A percentile compares a stretch with the other conserved stretches of the same genome.
These are phyloP conservation scores for Yamadazyma sp. DNA, from an alignment of 1,139 yeast genomes.

Conservation along the genomic window DNA sequence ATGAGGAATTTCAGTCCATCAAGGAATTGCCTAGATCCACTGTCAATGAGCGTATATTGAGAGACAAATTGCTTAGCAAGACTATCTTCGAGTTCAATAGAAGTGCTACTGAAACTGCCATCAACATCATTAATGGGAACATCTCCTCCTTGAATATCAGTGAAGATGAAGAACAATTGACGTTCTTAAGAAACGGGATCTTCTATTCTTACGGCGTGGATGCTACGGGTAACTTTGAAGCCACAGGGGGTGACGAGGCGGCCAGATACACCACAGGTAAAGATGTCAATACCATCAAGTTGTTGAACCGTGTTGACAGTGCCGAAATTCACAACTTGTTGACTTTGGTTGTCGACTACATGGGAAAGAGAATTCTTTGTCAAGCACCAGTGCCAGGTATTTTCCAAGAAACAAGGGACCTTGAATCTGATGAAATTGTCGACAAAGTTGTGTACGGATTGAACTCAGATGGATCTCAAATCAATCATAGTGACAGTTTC, in stretches of 20 bases:
- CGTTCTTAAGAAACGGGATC: constrained; percentile 78
- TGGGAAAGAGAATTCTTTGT: constrained; percentile 84
- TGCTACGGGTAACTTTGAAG: constrained; percentile 64
- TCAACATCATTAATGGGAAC: constrained; percentile 72
- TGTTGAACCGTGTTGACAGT: constrained; percentile 66
- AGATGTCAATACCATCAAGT: constrained; percentile 73
- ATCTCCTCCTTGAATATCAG: constrained; percentile 77
- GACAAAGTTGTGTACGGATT: constrained; percentile 74
- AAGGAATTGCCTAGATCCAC: constrained; percentile 63
- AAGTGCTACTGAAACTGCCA: constrained; percentile 78
- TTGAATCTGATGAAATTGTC: constrained; percentile 27
- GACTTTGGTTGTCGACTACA: constrained; percentile 83
- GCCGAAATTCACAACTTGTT: constrained; percentile 68
- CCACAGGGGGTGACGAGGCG: constrained; percentile 80
- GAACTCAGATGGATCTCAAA: constrained; percentile 57
- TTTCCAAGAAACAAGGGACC: constrained; percentile 47
- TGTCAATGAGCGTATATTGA: constrained; percentile 66
- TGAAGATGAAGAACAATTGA: constrained; percentile 59
- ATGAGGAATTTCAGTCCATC: constrained; percentile 83
- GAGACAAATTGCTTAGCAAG: constrained; percentile 75
- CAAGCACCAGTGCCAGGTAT: constrained; percentile 99
- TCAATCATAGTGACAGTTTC: constrained; percentile 51
- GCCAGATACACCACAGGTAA: constrained; percentile 79
- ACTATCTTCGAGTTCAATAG: constrained; percentile 76
- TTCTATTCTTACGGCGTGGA: constrained; percentile 83